Base-by-base conservation (phyloP, 2,329 filamentous ascomycete genomes). In the Gaeumannomyces tritici region DNA sequence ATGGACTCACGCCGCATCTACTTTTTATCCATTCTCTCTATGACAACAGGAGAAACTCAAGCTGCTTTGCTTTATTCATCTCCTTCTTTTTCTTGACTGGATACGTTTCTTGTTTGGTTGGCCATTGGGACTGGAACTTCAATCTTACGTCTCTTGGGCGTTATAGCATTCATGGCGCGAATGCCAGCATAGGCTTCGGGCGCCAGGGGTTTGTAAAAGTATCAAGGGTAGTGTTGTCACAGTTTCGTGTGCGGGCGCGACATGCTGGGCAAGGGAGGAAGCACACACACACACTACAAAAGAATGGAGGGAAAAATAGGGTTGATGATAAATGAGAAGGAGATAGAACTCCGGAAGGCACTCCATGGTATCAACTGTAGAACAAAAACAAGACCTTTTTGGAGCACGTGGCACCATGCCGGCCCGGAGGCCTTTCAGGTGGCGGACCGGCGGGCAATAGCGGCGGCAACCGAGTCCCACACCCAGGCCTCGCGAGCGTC, bases 391-490 rank as follows among this genome's bases (percentile, higher is more conserved):
- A 3, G 3, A 24, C 24, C 3, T 51, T 24, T 51, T 7, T n/a
- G 21, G 2, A 13, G 2, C 18, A 11, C 24, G 6, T 21, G 21
- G 9, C 24, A 21, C 1, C 21, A n/a, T 51, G 7, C 24, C 42
- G 9, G 8, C 8, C 6, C 42, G 4, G 11, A 7, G 9, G 42
- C 42, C n/a, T 11, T n/a, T 51, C 9, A 51, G 9, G 21, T 24
- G 7, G 42, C n/a, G 42, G 42, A 9, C 21, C 42, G 42, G 13
- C 42, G 42, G 42, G 42, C n/a, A n/a, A 75, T 70, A 18, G 61
- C 57, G 3, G 66, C 65, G 13, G 69, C 62, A 13, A 78, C 33
- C 24, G 67, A 66, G 18, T 70, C 68, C 76, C 76, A 79, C 1
- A 72, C 70, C 74, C 75, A 77, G 2, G 68, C 71, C 1, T 67